Conservation (phyloP, 176 grass and related monocot genomes). For the Luzula sylvatica region DNA sequence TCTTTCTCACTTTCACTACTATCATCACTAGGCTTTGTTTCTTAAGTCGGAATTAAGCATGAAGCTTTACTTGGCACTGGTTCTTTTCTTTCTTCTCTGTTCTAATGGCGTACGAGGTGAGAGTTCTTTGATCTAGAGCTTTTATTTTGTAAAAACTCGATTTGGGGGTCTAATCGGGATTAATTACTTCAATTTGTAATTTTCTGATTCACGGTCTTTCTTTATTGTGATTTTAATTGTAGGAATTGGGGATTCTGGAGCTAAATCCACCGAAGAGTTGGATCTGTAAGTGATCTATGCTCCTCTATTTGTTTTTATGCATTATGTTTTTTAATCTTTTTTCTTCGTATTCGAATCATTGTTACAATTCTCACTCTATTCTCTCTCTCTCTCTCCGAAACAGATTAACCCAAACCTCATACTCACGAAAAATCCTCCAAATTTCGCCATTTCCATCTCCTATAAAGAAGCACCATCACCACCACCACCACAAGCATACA, state of each 20-base stretch:
- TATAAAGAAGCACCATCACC: background rate
- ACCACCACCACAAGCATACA: background rate
- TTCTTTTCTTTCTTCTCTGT: constrained; percentile 11
- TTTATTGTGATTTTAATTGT: background rate
- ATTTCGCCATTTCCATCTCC: constrained; percentile 10
- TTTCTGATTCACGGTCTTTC: background rate
- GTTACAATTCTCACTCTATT: constrained; percentile 9
- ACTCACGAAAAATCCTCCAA: constrained; percentile 16
- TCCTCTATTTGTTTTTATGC: too few relatives aligned
- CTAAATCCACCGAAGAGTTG: background rate
- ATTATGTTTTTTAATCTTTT: background rate
- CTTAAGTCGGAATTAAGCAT: background rate
- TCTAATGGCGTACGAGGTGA: constrained; percentile 7
- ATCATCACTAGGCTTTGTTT: background rate
- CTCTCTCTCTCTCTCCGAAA: background rate
- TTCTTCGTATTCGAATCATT: constrained; percentile 2
- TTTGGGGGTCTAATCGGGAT: too few relatives aligned
- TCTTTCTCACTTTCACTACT: background rate
- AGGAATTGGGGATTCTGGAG: constrained; percentile 8
- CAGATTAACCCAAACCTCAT: constrained; percentile 4
- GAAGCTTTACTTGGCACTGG: constrained; percentile 4
- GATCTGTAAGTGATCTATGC: constrained; percentile 12
- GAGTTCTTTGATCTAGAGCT: constrained; percentile 7
- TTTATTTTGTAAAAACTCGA: too few relatives aligned
- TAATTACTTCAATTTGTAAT: background rate